Percentiles rank a stretch among this genome's conserved stretches.
phyloP scores from a whole-genome alignment of 2,329 filamentous ascomycete species.

The Rhynchosporium graminicola region DNA sequence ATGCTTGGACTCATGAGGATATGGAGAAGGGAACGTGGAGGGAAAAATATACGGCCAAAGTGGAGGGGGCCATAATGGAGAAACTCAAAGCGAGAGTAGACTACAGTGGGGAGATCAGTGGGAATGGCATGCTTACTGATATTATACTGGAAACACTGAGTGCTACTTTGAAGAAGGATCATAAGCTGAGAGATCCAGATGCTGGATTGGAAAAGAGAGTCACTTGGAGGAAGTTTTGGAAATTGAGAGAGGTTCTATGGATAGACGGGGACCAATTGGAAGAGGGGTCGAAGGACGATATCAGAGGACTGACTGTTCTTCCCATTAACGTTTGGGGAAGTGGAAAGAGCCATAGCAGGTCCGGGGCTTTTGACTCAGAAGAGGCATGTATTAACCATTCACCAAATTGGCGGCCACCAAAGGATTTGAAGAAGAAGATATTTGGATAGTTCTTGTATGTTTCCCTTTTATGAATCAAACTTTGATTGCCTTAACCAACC shows the following conservation, averaged over 20 bases:
- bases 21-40: conserved; percentile 8
- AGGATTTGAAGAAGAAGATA: conserved; percentile 5
- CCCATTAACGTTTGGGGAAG: conserved; percentile 34
- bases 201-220: conserved; percentile 32
- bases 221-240: conserved; percentile 33
- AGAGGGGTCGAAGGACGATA: conserved; percentile 20
- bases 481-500: background rate
- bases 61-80: background rate
- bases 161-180: conserved; percentile 21
- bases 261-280: conserved; percentile 23
- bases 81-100: conserved; percentile 12
- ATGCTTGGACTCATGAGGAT: conserved; percentile 20
- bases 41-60: conserved; percentile 5
- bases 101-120: conserved; percentile 26
- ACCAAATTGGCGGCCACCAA: conserved; percentile 14
- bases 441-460: conserved; percentile 10
- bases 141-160: conserved; percentile 28
- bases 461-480: background rate
- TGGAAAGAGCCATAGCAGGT: conserved; percentile 32
- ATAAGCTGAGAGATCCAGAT: conserved; percentile 30
- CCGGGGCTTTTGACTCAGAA: conserved; percentile 24
- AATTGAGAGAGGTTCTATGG: conserved; percentile 27
- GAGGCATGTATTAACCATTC: conserved; percentile 32
- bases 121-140: conserved; percentile 33
- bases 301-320: conserved; percentile 29